phyloP scores from a whole-genome alignment of 768 basidiomycete genomes.

The Nidularia pulvinata region DNA sequence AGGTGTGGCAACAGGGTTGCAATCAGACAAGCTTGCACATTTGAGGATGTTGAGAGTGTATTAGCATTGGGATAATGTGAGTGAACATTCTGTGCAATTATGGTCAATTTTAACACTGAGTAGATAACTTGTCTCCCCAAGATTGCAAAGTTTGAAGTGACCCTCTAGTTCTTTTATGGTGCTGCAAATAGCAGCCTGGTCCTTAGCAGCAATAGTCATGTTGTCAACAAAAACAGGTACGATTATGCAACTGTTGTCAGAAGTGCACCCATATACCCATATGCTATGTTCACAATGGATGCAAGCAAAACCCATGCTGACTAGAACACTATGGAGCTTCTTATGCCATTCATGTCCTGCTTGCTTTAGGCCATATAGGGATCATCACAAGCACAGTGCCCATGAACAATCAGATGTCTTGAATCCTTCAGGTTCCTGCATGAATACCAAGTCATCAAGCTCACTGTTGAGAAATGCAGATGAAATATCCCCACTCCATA shows the following conservation, averaged over 20 bases:
- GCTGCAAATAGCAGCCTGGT: neutral
- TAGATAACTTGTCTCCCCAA: conserved; percentile 11
- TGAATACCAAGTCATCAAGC: conserved; percentile 21
- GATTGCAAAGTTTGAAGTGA: conserved; percentile 10
- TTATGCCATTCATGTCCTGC: conserved; percentile 32
- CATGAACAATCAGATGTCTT: conserved; percentile 4
- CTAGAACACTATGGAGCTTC: conserved; percentile 17
- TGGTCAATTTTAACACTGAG: conserved; percentile 16
- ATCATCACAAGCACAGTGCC: conserved; percentile 21
- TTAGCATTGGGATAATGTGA: neutral
- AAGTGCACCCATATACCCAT: neutral
- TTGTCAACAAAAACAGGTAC: conserved; percentile 28
- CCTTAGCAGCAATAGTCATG: conserved; percentile 9
- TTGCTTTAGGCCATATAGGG: conserved; percentile 43
- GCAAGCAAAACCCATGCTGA: conserved; percentile 21
- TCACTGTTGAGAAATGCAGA: conserved; percentile 11
- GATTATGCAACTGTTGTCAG: conserved; percentile 12
- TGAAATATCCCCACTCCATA: conserved; percentile 28
- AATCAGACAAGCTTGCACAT: conserved; percentile 19
- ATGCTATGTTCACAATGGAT: conserved; percentile 7
- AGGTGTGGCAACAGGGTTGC: conserved; percentile 26
- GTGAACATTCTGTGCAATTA: conserved; percentile 5
- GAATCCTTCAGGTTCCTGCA: conserved; percentile 24
- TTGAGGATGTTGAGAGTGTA: conserved; percentile 13
- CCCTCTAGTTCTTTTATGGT: conserved; percentile 5